A percentile compares a stretch with the other conserved stretches of the same genome.
phyloP scores from a whole-genome alignment of 805 yeast species.

The Pichia sporocuriosa region DNA sequence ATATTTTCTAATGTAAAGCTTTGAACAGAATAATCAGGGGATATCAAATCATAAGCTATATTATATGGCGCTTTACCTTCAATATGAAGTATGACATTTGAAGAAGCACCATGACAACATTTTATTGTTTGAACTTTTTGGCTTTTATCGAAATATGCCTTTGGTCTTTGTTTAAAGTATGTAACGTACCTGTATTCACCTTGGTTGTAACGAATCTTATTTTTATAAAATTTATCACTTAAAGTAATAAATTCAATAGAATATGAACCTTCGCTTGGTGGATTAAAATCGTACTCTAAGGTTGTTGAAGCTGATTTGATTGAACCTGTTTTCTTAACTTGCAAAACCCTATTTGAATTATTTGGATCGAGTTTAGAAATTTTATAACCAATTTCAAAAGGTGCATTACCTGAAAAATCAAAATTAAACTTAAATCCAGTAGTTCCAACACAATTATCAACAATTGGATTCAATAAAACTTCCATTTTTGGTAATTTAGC shows the following conservation, averaged over 20 bases:
- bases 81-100: slow-evolving; percentile 48
- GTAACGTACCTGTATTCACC: slow-evolving; percentile 53
- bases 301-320: slow-evolving; percentile 29
- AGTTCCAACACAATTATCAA: slow-evolving; percentile 88
- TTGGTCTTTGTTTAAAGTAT: slow-evolving; percentile 65
- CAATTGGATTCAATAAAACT: slow-evolving; percentile 50
- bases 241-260: slow-evolving; percentile 62
- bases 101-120: slow-evolving; percentile 29
- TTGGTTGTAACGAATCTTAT: slow-evolving; percentile 26
- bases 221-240: slow-evolving; percentile 54
- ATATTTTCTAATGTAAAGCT: slow-evolving; percentile 39
- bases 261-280: slow-evolving; percentile 76
- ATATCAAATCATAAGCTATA: slow-evolving; percentile 61
- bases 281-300: slow-evolving; percentile 56
- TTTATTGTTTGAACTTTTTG: slow-evolving; percentile 16
- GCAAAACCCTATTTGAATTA: slow-evolving; percentile 19
- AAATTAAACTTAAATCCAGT: slow-evolving; percentile 69
- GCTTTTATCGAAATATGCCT: slow-evolving; percentile 33
- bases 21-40: slow-evolving; percentile 41
- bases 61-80: slow-evolving; percentile 79
- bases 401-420: slow-evolving; percentile 74
- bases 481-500: slow-evolving; percentile 37
- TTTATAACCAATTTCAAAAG: slow-evolving; percentile 61
- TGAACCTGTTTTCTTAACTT: slow-evolving; percentile 22
- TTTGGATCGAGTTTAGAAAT: slow-evolving; percentile 47